Conservation (phyloP, 75 land plant genomes). For the Pinus taeda region DNA sequence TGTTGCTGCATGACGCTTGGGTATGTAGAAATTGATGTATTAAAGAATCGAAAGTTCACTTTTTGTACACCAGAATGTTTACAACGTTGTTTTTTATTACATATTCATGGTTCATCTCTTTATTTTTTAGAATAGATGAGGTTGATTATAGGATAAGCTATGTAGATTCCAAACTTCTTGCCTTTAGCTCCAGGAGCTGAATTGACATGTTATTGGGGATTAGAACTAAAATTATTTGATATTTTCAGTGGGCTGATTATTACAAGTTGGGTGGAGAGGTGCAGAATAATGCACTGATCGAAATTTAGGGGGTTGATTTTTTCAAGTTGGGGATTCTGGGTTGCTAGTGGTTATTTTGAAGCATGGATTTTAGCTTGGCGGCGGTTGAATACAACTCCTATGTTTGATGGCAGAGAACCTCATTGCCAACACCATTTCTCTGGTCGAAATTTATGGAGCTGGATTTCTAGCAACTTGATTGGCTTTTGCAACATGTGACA, state of each 20-base stretch:
- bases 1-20: slow-evolving; percentile 99
- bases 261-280: background rate
- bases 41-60: background rate
- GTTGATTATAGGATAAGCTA: background rate
- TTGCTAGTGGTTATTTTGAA: slow-evolving; percentile 30
- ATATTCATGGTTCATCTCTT: background rate
- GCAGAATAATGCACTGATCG: background rate
- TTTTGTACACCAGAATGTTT: background rate
- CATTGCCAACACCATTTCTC: slow-evolving; percentile 29
- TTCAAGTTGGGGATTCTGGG: slow-evolving; percentile 14
- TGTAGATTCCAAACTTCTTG: background rate
- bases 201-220: background rate
- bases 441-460: slow-evolving; percentile 38
- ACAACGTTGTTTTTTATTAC: background rate
- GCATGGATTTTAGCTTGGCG: slow-evolving; percentile 53
- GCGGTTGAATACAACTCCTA: slow-evolving; percentile 23
- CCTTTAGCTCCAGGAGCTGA: background rate
- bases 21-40: slow-evolving; percentile 36
- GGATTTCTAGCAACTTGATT: slow-evolving; percentile 33
- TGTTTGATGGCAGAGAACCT: slow-evolving; percentile 21
- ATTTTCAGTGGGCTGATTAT: background rate
- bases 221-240: background rate
- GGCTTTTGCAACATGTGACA: slow-evolving; percentile 26
- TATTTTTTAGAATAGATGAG: background rate
- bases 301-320: slow-evolving; percentile 5